Conservation (phyloP, 495 filamentous ascomycete genomes). For the Niebla homalea region DNA sequence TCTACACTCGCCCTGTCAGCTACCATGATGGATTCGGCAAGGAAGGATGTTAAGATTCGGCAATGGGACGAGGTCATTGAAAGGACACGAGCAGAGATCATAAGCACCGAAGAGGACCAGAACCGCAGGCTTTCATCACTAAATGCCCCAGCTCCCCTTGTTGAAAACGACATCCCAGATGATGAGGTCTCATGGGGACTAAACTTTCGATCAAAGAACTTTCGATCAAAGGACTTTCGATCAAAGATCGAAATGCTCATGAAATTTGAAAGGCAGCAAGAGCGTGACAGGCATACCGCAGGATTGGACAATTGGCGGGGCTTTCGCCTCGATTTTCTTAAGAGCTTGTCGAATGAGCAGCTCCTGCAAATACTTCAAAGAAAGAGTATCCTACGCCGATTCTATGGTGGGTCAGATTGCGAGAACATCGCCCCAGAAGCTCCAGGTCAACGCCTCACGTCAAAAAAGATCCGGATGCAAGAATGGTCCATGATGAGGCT, state of each 20-base stretch:
- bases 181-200: too few species aligned
- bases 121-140: conserved; percentile 8
- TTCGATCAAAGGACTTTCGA: too few species aligned
- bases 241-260: too few species aligned
- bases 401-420: conserved; percentile 7
- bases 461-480: conserved; percentile 11
- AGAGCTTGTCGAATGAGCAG: conserved; percentile 7
- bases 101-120: conserved; percentile 15
- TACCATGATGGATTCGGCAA: conserved; percentile 38
- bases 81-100: conserved; percentile 31
- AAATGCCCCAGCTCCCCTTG: neutral
- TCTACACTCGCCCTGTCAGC: conserved; percentile 48
- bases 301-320: conserved; percentile 15
- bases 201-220: too few species aligned
- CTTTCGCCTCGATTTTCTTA: conserved; percentile 7
- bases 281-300: conserved; percentile 1
- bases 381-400: conserved; percentile 3
- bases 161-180: too few species aligned
- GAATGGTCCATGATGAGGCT: conserved; percentile 18
- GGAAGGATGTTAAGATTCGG: conserved; percentile 37
- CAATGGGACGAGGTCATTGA: conserved; percentile 45
- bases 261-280: conserved; percentile 4
- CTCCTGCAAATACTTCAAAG: conserved; percentile 4
- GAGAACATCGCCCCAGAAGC: neutral
- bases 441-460: neutral